These are phyloP conservation scores for Macroventuria anomochaeta DNA, from an alignment of 2,329 filamentous ascomycete species.

Conservation along the genomic window DNA sequence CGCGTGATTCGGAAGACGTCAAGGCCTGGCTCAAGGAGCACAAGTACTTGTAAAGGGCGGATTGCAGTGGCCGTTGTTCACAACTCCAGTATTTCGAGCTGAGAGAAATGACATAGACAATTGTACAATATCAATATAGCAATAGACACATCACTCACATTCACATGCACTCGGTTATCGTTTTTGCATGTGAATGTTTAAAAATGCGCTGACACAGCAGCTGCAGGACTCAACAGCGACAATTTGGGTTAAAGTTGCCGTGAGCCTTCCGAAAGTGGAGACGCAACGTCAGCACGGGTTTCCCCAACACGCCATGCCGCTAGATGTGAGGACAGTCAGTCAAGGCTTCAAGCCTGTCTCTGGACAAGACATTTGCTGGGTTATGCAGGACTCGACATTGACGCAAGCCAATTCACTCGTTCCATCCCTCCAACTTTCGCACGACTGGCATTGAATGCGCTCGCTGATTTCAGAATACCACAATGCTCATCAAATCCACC, in stretches of 20 bases:
- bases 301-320: conserved; percentile 29
- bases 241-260: conserved; percentile 21
- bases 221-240: conserved; percentile 6
- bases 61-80: neutral
- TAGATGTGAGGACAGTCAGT: conserved; percentile 36
- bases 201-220: neutral
- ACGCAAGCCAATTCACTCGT: conserved; percentile 7
- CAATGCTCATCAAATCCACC: conserved; percentile 21
- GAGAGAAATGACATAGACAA: neutral
- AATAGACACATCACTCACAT: conserved; percentile 8
- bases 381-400: conserved; percentile 23
- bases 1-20: conserved; percentile 80
- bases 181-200: conserved; percentile 10
- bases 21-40: conserved; percentile 72
- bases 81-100: neutral
- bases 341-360: conserved; percentile 23
- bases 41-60: conserved; percentile 58
- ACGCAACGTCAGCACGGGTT: conserved; percentile 39
- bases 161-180: neutral
- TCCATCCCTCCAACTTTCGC: neutral
- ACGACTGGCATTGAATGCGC: conserved; percentile 19
- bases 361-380: conserved; percentile 18
- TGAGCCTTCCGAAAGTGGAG: conserved; percentile 26
- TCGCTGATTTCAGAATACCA: conserved; percentile 4
- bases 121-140: conserved; percentile 15